phyloP scores from a whole-genome alignment of 2,329 filamentous ascomycete genomes.

The Diaporthe ilicicola region DNA sequence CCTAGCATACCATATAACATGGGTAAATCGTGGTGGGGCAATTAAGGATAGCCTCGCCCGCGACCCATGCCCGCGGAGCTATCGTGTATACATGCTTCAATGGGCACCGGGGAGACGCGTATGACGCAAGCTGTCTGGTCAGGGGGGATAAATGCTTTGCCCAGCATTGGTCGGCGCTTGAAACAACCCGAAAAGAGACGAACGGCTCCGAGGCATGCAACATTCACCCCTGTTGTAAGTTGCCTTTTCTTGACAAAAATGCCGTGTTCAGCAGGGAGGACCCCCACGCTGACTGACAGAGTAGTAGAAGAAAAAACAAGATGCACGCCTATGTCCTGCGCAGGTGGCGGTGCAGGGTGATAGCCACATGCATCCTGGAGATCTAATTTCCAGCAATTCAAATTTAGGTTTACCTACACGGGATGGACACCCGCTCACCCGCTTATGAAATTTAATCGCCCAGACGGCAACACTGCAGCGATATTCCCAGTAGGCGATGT shows the following conservation, averaged over 20 bases:
- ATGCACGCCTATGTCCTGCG: background rate
- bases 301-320: no score
- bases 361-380: background rate
- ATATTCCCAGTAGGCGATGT: background rate
- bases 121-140: slow-evolving; percentile 1
- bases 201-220: background rate
- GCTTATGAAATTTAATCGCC: background rate
- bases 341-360: background rate
- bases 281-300: background rate
- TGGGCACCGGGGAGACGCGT: background rate
- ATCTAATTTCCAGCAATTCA: background rate
- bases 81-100: background rate
- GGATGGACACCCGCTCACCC: background rate
- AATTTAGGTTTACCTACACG: slow-evolving; percentile 1
- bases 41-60: background rate
- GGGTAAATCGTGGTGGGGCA: background rate
- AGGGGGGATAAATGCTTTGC: background rate
- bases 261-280: background rate
- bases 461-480: background rate
- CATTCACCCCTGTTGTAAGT: background rate
- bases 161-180: background rate
- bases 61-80: no score
- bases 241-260: background rate
- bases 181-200: background rate
- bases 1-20: no score